Base-by-base conservation (phyloP, 192 early-diverging fungal genomes). In the Pilobolus umbonatus region DNA sequence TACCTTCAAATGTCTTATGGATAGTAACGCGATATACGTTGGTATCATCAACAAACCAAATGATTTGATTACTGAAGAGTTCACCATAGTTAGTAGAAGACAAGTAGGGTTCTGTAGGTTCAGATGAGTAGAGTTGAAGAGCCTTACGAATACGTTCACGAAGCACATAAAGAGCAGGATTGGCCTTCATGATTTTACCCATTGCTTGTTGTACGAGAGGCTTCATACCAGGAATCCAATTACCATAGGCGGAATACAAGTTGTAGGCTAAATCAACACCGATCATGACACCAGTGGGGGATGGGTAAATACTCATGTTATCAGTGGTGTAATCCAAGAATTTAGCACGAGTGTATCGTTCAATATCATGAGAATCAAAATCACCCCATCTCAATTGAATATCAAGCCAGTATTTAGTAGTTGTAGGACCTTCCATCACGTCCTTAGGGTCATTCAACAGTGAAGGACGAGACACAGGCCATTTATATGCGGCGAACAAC, bases 31-130 rank as follows among this genome's bases (percentile, higher is more conserved):
- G 91, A 75, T 99, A 99, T 3, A 99, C 96, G 57, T 99, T 99
- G 42, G 96, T 98, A 67, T 99, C 96, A 70, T 99, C 96, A 35
- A 99, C 90, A 71, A 99, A 99, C 96, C 96, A 99, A 66, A 96
- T 96, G 46, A 94, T 96, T 75, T 98, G 94, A 69, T 95, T 94
- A 56, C 87, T 90, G 79, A 99, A 99, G 61, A 99, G 77, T 71
- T 99, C 96, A 21, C 90, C 90, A 58, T 98, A 94, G 69, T 93
- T 92, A 55, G 91, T 90, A 39, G 93, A 95, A 57, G 88, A 91
- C 59, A 99, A 75, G 66, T 96, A 98, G 54, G 94, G 95, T 69
- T 99, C 96, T 6, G 96, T 99, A 5, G 96, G 93, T 74, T 99
- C 96, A 0, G 94, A 96, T 21, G 93, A 94, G 72, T 98, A 99